These are phyloP conservation scores for Seminavis robusta DNA, from an alignment of 108 stramenopile species.

Conservation along the genomic window DNA sequence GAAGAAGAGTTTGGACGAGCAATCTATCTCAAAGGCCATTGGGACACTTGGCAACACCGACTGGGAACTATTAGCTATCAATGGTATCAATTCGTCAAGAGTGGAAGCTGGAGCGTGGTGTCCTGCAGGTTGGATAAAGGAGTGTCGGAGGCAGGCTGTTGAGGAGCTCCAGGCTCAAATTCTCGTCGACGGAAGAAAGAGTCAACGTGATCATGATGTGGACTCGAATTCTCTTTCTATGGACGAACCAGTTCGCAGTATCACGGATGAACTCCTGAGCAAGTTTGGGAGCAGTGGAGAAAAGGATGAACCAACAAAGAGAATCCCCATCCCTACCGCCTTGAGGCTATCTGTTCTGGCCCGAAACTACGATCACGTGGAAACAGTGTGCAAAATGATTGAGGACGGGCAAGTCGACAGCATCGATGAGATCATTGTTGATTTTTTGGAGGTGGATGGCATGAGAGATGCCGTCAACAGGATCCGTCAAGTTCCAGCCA, in stretches of 20 bases:
- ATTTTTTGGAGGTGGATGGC: conserved; percentile 75
- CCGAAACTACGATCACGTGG: conserved; percentile 49
- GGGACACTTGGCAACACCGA: conserved; percentile 61
- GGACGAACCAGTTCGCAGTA: no score
- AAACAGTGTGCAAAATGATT: conserved; percentile 49
- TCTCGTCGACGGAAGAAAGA: not conserved
- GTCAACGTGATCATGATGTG: conserved; percentile 3
- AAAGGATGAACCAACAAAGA: not conserved
- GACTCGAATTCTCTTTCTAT: no score
- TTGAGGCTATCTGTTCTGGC: conserved; percentile 49
- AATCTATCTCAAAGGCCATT: conserved; percentile 55
- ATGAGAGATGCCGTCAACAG: conserved; percentile 50
- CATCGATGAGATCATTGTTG: conserved; percentile 63
- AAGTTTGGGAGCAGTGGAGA: not conserved
- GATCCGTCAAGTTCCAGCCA: conserved; percentile 24
- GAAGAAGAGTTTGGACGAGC: conserved; percentile 20
- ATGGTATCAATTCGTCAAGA: conserved; percentile 17
- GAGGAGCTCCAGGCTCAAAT: conserved; percentile 8
- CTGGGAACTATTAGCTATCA: conserved; percentile 26
- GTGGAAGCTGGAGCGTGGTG: conserved; percentile 36
- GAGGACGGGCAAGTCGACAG: conserved; percentile 15
- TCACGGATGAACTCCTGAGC: conserved; percentile 6
- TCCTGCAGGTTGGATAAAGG: conserved; percentile 22
- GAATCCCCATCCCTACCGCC: not conserved
- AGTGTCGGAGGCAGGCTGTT: not conserved